Evolutionary conservation across 2,329 filamentous ascomycete genomes (phyloP).

Genomic region (Sporothrix pseudoabietina): DNA sequence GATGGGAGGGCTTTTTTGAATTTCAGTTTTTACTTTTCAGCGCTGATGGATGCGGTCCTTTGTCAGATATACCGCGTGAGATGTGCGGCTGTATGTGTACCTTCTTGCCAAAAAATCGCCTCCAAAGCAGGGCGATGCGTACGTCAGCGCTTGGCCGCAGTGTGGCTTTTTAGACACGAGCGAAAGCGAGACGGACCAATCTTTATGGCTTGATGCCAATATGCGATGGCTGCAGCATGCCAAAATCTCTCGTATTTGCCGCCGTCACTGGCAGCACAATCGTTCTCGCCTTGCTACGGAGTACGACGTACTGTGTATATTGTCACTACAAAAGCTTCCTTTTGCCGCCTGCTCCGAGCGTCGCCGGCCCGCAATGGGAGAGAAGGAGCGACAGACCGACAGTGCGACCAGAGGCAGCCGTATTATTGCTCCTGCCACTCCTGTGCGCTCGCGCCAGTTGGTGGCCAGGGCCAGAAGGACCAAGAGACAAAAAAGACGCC

Average conservation of each 20-base stretch:
- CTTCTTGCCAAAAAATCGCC: neutral
- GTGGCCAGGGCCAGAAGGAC: slow-evolving; percentile 17
- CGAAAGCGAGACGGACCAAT: neutral
- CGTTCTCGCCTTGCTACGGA: neutral
- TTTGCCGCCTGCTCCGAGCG: slow-evolving; percentile 20
- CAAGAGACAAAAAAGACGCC: neutral
- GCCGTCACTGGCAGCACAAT: neutral
- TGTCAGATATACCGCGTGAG: slow-evolving; percentile 1
- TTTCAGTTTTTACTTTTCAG: neutral
- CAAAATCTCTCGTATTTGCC: neutral
- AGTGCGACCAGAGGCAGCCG: slow-evolving; percentile 17
- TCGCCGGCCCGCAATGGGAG: neutral
- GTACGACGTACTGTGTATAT: neutral
- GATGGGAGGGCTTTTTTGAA: neutral
- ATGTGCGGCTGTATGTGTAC: neutral
- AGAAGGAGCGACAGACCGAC: neutral
- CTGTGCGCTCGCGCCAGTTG: slow-evolving; percentile 12
- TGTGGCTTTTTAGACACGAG: neutral
- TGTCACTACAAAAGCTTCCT: neutral
- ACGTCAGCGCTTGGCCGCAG: slow-evolving; percentile 23
- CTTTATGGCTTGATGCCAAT: neutral
- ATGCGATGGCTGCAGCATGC: neutral
- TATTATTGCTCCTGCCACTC: slow-evolving; percentile 20
- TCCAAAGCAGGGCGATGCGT: neutral
- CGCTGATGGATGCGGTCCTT: neutral